A percentile compares a stretch with the other conserved stretches of the same genome.
Evolutionary conservation across 2,329 filamentous ascomycete species (phyloP).

Genomic region (Beauveria sp.): DNA sequence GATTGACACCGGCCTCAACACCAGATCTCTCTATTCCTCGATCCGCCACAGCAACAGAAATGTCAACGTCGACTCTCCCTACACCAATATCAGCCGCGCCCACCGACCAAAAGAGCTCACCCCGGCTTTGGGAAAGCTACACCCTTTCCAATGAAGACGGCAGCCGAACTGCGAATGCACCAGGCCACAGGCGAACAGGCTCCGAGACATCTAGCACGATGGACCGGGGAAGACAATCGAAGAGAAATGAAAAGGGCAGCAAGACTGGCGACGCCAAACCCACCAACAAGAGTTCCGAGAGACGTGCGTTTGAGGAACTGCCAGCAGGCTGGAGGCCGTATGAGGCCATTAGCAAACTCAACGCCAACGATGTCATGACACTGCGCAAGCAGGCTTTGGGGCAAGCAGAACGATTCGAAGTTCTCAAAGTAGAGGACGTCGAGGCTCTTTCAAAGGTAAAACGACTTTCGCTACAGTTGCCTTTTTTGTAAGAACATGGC

Average conservation of each 20-base stretch:
- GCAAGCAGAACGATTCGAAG: slow-evolving; percentile 56
- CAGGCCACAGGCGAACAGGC: slow-evolving; percentile 42
- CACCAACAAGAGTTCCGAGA: slow-evolving; percentile 38
- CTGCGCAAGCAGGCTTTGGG: slow-evolving; percentile 55
- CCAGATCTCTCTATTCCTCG: slow-evolving; percentile 34
- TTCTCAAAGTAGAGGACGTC: slow-evolving; percentile 55
- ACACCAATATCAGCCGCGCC: slow-evolving; percentile 44
- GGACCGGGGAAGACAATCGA: slow-evolving; percentile 54
- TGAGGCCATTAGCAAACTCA: slow-evolving; percentile 44
- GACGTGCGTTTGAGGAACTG: slow-evolving; percentile 52
- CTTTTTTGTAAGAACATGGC: no score
- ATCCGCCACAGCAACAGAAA: slow-evolving; percentile 27
- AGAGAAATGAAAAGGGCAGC: slow-evolving; percentile 38
- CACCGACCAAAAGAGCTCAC: slow-evolving; percentile 34
- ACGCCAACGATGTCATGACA: slow-evolving; percentile 38
- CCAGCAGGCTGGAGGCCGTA: slow-evolving; percentile 48
- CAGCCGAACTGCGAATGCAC: slow-evolving; percentile 8
- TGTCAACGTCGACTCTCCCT: slow-evolving; percentile 34
- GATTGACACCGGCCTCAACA: slow-evolving; percentile 36
- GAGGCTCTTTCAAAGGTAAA: slow-evolving; percentile 55
- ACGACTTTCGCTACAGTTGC: slow-evolving; percentile 16
- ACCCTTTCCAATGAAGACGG: slow-evolving; percentile 17
- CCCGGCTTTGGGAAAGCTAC: slow-evolving; percentile 37
- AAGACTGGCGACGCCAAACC: slow-evolving; percentile 19
- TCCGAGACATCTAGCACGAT: slow-evolving; percentile 53